Evolutionary conservation across 2,329 filamentous ascomycete genomes (phyloP), one percentile per base, ranked within the genome.

Genomic region (Paecilomyces sp.): DNA sequence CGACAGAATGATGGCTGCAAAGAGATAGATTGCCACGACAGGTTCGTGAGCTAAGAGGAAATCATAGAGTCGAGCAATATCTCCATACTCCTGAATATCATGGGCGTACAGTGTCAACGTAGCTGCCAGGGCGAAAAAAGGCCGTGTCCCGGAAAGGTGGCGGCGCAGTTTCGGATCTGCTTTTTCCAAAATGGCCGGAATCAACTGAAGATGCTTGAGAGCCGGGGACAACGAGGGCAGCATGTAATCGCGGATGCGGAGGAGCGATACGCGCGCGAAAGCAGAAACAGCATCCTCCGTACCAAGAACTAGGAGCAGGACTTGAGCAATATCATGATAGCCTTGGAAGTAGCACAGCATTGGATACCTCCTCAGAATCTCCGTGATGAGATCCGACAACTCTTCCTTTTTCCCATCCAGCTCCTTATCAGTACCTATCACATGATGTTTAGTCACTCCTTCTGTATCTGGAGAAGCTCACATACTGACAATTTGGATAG

Each of bases 201-300:
- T 87, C 12, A 99, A 83, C 47, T 86, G 85, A n/a, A 99, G 85
- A 74, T 99, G 94, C 58, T 87, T 83, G 55, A 95, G 80, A 24
- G 92, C 91, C 2, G 92, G 91, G 13, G 85, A 81, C 53, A 99
- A 85, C 50, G 86, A 91, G 8, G 93, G 92, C 11, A 99, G 85
- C 94, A 99, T 97, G 74, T 97, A 99, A 77, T 99, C 94, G 63
- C 94, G 87, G 71, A 99, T 97, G 57, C 92, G 89, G 53, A 97
- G 83, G 33, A 92, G 81, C 2, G 92, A 96, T 60, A 99, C 85
- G n/a, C 90, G 88, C 34, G 89, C 83, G 33, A 95, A 85, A 15
- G 88, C 85, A 6, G 80, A 74, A 18, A 83, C 80, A 15, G 90
- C 87, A 58, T 80, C 72, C 24, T 80, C 70, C 9, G 85, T 77